Conservation (phyloP, 2,329 filamentous ascomycete species). For the Nemania sp. region DNA sequence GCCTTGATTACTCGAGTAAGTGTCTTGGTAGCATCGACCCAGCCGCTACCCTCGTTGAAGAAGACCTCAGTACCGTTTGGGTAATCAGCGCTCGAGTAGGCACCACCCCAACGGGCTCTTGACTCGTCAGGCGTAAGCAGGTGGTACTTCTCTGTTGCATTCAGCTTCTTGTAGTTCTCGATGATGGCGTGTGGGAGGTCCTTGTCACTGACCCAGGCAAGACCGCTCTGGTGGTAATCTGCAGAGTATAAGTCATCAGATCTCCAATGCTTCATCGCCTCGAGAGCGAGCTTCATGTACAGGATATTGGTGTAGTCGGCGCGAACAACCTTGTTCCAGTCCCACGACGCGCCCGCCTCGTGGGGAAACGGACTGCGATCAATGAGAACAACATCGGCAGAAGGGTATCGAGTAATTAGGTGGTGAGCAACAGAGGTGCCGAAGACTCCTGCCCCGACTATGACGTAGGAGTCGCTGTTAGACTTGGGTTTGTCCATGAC, state of each 20-base stretch:
- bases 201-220: not conserved
- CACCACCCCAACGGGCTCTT: not conserved
- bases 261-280: not conserved
- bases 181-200: not conserved
- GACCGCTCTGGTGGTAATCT: not conserved
- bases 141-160: constrained; percentile 1
- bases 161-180: constrained; percentile 3
- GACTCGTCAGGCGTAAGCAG: not conserved
- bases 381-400: not conserved
- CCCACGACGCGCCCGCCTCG: not conserved
- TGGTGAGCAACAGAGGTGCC: not conserved
- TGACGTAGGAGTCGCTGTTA: not conserved
- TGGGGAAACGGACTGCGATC: not conserved
- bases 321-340: not conserved
- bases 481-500: not conserved
- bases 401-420: not conserved
- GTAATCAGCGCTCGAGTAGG: not conserved
- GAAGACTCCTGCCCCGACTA: not conserved
- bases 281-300: not conserved
- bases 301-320: not conserved
- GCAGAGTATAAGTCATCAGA: not conserved
- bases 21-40: not conserved
- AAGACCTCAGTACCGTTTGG: not conserved
- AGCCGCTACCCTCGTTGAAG: not conserved
- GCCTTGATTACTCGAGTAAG: not conserved